Conservation (phyloP, 1,139 yeast species). For the Yamadazyma atlantica region DNA sequence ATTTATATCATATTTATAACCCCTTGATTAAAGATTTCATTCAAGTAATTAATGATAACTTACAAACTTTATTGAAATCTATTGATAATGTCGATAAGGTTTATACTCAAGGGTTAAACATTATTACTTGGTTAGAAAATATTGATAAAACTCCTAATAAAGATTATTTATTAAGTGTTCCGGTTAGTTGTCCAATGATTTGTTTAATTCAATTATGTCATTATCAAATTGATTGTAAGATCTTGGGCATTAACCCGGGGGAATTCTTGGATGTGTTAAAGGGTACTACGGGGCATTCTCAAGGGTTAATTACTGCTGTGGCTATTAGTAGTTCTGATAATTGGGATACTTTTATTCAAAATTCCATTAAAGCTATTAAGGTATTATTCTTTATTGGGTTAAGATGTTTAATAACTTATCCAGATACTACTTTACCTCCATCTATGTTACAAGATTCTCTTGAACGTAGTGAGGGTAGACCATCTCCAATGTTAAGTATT, state of each 20-base stretch:
- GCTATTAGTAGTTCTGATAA: constrained; percentile 84
- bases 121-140: constrained; percentile 79
- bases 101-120: constrained; percentile 90
- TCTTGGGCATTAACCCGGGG: constrained; percentile 88
- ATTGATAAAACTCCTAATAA: constrained; percentile 87
- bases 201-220: constrained; percentile 95
- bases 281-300: constrained; percentile 98
- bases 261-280: constrained; percentile 67
- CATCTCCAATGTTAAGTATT: constrained; percentile 95
- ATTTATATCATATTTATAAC: constrained; percentile 72
- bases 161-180: constrained; percentile 86
- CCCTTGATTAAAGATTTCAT: constrained; percentile 75
- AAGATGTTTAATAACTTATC: constrained; percentile 86
- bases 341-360: constrained; percentile 78
- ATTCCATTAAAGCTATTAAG: constrained; percentile 77
- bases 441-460: constrained; percentile 89
- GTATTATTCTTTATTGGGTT: constrained; percentile 91
- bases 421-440: constrained; percentile 93
- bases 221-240: constrained; percentile 82
- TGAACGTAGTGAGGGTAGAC: constrained; percentile 93
- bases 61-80: constrained; percentile 66
- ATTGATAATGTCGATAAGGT: constrained; percentile 82
- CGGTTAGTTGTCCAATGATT: constrained; percentile 93
- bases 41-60: constrained; percentile 63
- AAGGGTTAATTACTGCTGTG: constrained; percentile 92